Evolutionary conservation across 768 basidiomycete genomes (phyloP), one percentile per base, ranked within the genome.

Genomic region (Gloeostereum incarnatum): DNA sequence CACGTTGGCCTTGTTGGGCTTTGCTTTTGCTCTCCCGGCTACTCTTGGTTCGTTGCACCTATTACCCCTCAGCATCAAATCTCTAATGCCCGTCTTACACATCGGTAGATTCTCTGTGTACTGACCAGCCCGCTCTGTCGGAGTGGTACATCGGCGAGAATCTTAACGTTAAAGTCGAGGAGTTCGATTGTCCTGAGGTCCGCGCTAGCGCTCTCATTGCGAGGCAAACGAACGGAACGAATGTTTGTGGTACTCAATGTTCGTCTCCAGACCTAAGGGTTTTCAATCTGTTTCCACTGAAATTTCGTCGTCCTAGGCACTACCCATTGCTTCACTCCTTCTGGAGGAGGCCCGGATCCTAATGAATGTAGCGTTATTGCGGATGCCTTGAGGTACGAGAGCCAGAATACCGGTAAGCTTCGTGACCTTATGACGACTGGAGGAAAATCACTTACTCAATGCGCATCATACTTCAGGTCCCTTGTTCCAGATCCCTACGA

Each of bases 361-460:
- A 42, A 52, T 38, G 59, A 60, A 30, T 58, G 56, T 38, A 46
- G 48, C 23, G 51, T 60, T 38, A 58, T 60, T 42, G 50, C 52
- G 6, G 55, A 57, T 36, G 56, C 56, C 5, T 43, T 60, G 35
- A 40, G 52, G 9, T 60, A 50, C 43, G 56, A 58, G 42, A 45
- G 45, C 31, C 49, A 56, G 51, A 56, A 59, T 42, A 29, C 45
- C 30, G 55, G 53, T 23, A 13, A 17, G 30, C 14, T 20, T 8
- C 40, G 27, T 11, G 45, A 45, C 13, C 4, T 34, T 10, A 25
- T 11, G 18, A 36, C n/a, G 24, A 11, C 10, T 18, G 35, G 21
- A 38, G 6, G 14, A 5, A 33, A 33, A 10, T 9, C 11, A 9
- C 35, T 9, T 8, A 8, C 17, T 9, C 17, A 17, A 9, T 33